Evolutionary conservation across 1,284 basidiomycete genomes (phyloP), one percentile per base, ranked within the genome.

Genomic region (Cutaneotrichosporon cyanovorans): DNA sequence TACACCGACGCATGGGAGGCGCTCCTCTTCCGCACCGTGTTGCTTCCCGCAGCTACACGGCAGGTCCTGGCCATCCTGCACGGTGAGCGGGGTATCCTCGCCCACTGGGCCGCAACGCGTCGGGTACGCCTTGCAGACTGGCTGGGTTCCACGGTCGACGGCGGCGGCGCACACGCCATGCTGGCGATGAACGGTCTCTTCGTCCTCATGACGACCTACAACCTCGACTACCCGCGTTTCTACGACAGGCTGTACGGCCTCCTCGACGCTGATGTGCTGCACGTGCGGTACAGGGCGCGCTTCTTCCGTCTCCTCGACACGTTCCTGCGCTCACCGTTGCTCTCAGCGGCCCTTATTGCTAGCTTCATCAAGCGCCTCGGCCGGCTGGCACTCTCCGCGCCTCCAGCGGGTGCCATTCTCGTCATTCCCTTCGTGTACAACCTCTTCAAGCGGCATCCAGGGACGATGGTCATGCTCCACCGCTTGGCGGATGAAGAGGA

Each of bases 211-310:
- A 85, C 82, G 42, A 81, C 88, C 46, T 92, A 96, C 69, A 96
- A 97, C 63, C 91, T 89, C 25, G 92, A 97, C 66, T 97, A 95
- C 63, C 93, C 95, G 4, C 83, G 82, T 9, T 97, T 99, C 73
- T 99, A 96, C 75, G 85, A 83, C 4, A 81, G 85, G n/a, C 77
- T 99, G 3, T 98, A 98, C 61, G 79, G 81, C 1, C 86, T 97
- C 63, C 77, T 98, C 11, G 85, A 90, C 63, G 76, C 82, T 15
- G 80, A 90, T 22, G 79, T 96, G 3, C 78, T 99, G 19, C 93
- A 98, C 65, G 80, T 88, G 51, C 90, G 87, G 62, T 87, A 96
- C 65, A 80, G 93, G 11, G 85, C 93, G 1, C 81, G 93, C 30
- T 98, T 98, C 74, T 92, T 99, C 78, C 81, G 93, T 33, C 76